These are phyloP conservation scores for Phialocephala subalpina DNA, from an alignment of 2,329 filamentous ascomycete genomes.

Conservation along the genomic window DNA sequence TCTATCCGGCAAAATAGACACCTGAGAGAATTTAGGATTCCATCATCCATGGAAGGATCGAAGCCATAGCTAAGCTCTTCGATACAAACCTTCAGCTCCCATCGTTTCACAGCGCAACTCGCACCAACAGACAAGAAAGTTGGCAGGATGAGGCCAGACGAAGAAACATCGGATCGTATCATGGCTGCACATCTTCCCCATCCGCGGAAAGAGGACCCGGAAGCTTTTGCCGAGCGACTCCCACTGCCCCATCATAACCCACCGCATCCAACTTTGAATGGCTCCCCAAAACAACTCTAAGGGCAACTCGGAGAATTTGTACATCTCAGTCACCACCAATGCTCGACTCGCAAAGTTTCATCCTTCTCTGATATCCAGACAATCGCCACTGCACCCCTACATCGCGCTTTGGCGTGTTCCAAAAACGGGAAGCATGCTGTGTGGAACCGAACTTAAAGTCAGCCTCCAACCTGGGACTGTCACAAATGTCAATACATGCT, in stretches of 20 bases:
- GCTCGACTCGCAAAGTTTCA: not conserved
- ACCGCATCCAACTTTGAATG: not conserved
- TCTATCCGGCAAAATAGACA: not conserved
- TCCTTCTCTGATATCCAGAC: not conserved
- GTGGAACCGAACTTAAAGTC: not conserved
- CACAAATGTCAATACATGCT: not conserved
- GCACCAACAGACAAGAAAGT: not conserved
- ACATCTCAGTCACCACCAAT: not conserved
- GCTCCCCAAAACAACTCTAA: not conserved
- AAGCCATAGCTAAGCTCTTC: not conserved
- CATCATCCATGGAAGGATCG: not conserved
- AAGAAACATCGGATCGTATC: slow-evolving; percentile 5
- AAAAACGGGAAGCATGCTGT: not conserved
- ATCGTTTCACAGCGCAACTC: not conserved
- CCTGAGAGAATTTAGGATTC: not conserved
- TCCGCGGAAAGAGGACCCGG: not conserved
- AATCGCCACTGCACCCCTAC: not conserved
- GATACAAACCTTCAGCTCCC: slow-evolving; percentile 11
- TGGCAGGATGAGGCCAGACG: slow-evolving; percentile 1
- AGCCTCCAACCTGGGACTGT: not conserved
- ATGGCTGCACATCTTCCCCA: not conserved
- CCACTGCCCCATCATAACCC: not conserved
- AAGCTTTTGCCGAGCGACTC: not conserved
- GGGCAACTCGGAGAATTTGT: not conserved
- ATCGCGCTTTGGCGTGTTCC: not conserved